A percentile compares a stretch with the other conserved stretches of the same genome.
Evolutionary conservation across 805 yeast genomes (phyloP).

Genomic region (Brettanomyces custersianus): DNA sequence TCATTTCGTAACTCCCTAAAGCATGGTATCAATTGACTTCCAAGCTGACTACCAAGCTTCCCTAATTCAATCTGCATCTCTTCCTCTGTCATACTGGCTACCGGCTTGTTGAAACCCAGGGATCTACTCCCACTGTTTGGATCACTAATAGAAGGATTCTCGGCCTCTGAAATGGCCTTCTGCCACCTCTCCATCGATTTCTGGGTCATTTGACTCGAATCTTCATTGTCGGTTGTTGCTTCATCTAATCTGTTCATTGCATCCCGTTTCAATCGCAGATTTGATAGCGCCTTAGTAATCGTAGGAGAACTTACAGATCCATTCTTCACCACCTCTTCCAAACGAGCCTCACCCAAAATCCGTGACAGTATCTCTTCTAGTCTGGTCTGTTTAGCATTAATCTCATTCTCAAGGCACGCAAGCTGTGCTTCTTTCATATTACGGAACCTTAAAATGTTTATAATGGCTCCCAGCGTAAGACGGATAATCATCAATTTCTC

Average conservation of each 20-base stretch:
- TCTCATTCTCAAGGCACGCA: conserved; percentile 30
- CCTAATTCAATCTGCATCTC: conserved; percentile 17
- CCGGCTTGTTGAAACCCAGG: conserved; percentile 8
- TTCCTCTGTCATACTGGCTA: conserved; percentile 11
- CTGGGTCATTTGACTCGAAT: conserved; percentile 1
- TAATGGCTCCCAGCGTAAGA: conserved; percentile 33
- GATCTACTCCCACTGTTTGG: conserved; percentile 5
- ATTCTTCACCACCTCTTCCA: conserved; percentile 17
- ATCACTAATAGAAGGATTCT: conserved; percentile 2
- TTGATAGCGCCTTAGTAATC: conserved; percentile 22
- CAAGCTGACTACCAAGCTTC: conserved; percentile 15
- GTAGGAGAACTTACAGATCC: conserved; percentile 24
- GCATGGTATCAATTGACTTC: conserved; percentile 39
- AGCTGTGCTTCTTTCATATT: conserved; percentile 44
- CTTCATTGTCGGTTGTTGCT: conserved; percentile 7
- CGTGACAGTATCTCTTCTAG: conserved; percentile 19
- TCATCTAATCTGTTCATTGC: conserved; percentile 6
- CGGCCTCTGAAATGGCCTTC: conserved; percentile 6
- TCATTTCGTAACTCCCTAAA: conserved; percentile 35
- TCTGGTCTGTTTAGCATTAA: conserved; percentile 28
- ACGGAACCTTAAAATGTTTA: conserved; percentile 39
- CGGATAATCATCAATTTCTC: conserved; percentile 43
- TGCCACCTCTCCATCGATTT: background rate
- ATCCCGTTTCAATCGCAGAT: conserved; percentile 12
- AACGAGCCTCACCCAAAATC: conserved; percentile 15